These are phyloP conservation scores for Thelonectria rubi DNA, from an alignment of 2,329 filamentous ascomycete genomes.

Conservation along the genomic window DNA sequence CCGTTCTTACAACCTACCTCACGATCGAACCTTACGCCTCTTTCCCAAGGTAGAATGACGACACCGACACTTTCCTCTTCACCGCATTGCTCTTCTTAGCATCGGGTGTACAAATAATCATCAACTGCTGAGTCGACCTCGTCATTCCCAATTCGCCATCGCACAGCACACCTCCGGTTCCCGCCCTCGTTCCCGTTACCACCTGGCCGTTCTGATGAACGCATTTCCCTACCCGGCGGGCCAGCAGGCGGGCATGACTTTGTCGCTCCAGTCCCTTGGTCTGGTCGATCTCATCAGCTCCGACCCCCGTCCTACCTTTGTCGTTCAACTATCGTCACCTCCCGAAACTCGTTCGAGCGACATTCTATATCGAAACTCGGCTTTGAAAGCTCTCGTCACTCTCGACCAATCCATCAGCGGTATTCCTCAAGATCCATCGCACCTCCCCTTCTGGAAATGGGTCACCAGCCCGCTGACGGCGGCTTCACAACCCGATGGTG, in stretches of 20 bases:
- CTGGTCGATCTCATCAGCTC: slow-evolving; percentile 52
- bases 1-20: slow-evolving; percentile 5
- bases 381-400: slow-evolving; percentile 43
- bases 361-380: slow-evolving; percentile 51
- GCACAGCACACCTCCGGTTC: slow-evolving; percentile 10
- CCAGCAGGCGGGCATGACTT: slow-evolving; percentile 37
- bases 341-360: slow-evolving; percentile 23
- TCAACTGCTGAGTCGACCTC: slow-evolving; percentile 1
- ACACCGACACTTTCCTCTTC: slow-evolving; percentile 12
- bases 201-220: background rate
- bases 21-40: slow-evolving; percentile 2
- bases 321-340: slow-evolving; percentile 41
- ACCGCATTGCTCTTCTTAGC: slow-evolving; percentile 23
- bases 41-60: slow-evolving; percentile 21
- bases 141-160: slow-evolving; percentile 1
- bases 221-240: slow-evolving; percentile 26
- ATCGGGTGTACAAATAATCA: slow-evolving; percentile 15
- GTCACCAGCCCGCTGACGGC: slow-evolving; percentile 40
- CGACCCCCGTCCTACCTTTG: slow-evolving; percentile 54
- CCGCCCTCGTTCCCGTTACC: slow-evolving; percentile 4
- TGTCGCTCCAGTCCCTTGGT: slow-evolving; percentile 43
- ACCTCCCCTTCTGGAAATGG: slow-evolving; percentile 53
- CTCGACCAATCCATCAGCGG: slow-evolving; percentile 46
- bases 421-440: slow-evolving; percentile 41
- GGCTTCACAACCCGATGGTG: slow-evolving; percentile 13